Evolutionary conservation across 371 early-diverging fungal species (phyloP).

Genomic region (Chytridium lagenaria): DNA sequence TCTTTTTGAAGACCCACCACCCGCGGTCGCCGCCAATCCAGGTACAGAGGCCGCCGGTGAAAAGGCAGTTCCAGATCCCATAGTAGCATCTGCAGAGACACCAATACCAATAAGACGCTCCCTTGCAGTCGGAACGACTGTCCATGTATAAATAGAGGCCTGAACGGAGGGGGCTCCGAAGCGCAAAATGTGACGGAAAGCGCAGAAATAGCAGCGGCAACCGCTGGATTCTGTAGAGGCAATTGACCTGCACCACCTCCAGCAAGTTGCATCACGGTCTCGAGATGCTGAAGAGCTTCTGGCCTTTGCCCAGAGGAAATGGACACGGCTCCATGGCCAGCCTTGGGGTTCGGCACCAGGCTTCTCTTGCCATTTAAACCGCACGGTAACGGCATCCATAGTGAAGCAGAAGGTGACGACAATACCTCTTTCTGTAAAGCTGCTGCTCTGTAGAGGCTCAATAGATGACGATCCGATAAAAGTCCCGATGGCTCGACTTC

Average conservation of each 20-base stretch:
- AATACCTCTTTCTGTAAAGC: not conserved
- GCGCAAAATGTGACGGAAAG: conserved; percentile 26
- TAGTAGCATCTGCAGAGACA: conserved; percentile 26
- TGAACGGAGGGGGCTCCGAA: conserved; percentile 15
- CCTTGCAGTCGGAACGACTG: conserved; percentile 21
- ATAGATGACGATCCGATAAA: conserved; percentile 17
- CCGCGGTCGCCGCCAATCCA: no score
- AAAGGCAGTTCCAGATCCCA: conserved; percentile 9
- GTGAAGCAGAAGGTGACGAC: not conserved
- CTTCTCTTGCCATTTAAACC: conserved; percentile 20
- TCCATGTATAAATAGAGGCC: conserved; percentile 31
- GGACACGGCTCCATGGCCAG: not conserved
- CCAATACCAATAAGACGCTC: conserved; percentile 27
- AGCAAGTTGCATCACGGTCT: not conserved
- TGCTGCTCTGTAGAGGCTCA: conserved; percentile 27
- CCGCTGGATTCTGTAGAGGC: not conserved
- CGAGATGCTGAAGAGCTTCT: not conserved
- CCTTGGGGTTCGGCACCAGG: conserved; percentile 11
- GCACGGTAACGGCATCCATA: conserved; percentile 28
- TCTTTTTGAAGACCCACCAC: no score
- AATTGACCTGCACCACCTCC: not conserved
- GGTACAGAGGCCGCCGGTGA: no score
- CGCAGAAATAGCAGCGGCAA: not conserved
- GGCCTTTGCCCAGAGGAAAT: not conserved
- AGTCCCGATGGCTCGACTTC: conserved; percentile 33